Conservation (phyloP, 768 basidiomycete species). For the Xerocomellus intermedius region DNA sequence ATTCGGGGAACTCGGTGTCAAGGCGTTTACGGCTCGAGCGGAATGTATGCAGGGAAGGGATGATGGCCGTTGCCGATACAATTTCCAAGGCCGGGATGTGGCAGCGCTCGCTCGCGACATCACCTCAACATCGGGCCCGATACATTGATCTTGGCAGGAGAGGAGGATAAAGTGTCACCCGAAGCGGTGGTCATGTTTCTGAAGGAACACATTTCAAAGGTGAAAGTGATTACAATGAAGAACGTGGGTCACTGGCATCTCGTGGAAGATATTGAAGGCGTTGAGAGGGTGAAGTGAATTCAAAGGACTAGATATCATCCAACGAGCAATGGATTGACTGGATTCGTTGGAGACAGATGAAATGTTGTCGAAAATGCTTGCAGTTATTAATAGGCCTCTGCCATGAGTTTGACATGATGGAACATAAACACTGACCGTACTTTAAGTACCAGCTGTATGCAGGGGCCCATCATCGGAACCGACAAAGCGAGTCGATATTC, state of each 20-base stretch:
- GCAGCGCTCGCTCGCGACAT: not conserved
- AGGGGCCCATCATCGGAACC: not conserved
- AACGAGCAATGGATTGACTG: too few relatives aligned
- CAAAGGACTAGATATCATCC: not conserved
- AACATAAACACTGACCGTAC: not conserved
- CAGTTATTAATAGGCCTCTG: too few relatives aligned
- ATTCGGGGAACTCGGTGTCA: not conserved
- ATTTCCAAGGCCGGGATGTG: slow-evolving; percentile 5
- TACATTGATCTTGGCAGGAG: slow-evolving; percentile 3
- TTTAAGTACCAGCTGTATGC: not conserved
- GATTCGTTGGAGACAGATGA: too few relatives aligned
- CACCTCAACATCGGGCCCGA: not conserved
- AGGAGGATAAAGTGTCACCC: not conserved
- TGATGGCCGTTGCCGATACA: slow-evolving; percentile 4
- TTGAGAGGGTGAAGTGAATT: not conserved
- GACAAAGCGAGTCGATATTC: not conserved
- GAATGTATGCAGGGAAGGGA: slow-evolving; percentile 4
- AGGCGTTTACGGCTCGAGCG: not conserved
- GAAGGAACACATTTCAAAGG: slow-evolving; percentile 1
- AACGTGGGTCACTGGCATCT: slow-evolving; percentile 1
- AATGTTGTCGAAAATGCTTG: too few relatives aligned
- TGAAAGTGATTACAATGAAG: not conserved
- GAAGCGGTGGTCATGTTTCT: not conserved
- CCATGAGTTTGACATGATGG: not conserved
- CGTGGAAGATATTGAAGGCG: slow-evolving; percentile 5